These are phyloP conservation scores for Aspergillus japonicus DNA, from an alignment of 2,329 filamentous ascomycete species.

Conservation along the genomic window DNA sequence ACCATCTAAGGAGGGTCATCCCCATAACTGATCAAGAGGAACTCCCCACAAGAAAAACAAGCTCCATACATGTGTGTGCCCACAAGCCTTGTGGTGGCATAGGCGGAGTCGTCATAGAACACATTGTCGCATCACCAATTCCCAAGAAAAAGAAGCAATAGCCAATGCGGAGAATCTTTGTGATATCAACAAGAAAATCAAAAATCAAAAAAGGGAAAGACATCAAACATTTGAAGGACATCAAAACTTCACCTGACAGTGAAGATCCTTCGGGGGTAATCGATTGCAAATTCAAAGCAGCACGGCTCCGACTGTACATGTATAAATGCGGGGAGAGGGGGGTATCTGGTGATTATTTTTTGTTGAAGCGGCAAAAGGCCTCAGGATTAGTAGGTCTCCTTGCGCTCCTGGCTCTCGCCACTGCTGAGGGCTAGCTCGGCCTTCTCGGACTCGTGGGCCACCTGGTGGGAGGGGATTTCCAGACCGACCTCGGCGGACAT, in stretches of 20 bases:
- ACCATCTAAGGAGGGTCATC: no score
- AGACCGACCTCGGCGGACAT: constrained; percentile 27
- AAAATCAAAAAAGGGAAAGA: neutral
- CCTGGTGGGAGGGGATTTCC: constrained; percentile 13
- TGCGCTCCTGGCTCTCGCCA: constrained; percentile 14
- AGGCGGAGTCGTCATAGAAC: neutral
- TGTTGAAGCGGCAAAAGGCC: neutral
- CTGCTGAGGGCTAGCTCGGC: constrained; percentile 22
- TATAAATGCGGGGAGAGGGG: neutral
- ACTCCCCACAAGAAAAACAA: neutral
- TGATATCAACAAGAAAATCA: neutral
- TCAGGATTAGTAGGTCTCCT: constrained; percentile 2
- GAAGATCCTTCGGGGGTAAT: neutral
- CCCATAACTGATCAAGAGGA: neutral
- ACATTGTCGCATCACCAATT: neutral
- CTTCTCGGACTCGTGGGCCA: constrained; percentile 17
- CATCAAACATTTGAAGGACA: neutral
- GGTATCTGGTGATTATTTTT: neutral
- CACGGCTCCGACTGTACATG: neutral
- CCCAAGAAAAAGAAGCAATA: neutral
- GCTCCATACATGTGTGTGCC: neutral
- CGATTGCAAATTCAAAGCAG: neutral
- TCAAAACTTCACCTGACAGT: no score
- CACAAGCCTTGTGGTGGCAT: neutral
- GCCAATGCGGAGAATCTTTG: neutral